Conservation (phyloP, 2,329 filamentous ascomycete species). For the Capronia americana region DNA sequence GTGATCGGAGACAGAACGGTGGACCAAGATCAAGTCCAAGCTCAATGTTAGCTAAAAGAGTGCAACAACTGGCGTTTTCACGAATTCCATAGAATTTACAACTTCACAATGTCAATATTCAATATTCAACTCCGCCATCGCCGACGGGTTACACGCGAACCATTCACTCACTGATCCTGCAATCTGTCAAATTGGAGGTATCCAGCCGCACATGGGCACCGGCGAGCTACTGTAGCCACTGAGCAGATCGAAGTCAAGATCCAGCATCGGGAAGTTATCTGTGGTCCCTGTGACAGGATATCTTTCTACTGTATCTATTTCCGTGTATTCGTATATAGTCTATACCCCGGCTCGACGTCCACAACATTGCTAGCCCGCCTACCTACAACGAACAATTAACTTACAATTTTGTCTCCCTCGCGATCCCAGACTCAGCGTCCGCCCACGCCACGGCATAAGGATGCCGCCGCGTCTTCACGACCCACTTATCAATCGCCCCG, state of each 20-base stretch:
- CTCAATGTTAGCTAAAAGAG: neutral
- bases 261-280: neutral
- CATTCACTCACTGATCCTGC: too few relatives aligned
- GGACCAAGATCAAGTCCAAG: neutral
- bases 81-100: slow-evolving; percentile 18
- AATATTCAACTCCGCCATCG: neutral
- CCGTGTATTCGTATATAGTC: neutral
- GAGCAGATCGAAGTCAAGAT: neutral
- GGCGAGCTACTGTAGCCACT: neutral
- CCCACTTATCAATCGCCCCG: slow-evolving; percentile 58
- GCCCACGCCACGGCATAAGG: slow-evolving; percentile 49
- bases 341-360: neutral
- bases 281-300: neutral
- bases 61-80: neutral
- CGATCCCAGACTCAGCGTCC: slow-evolving; percentile 7
- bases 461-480: slow-evolving; percentile 50
- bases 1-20: neutral
- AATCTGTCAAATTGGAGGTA: too few relatives aligned
- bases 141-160: too few relatives aligned
- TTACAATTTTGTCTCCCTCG: slow-evolving; percentile 26
- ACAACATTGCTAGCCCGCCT: neutral
- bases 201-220: too few relatives aligned
- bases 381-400: neutral
- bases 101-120: slow-evolving; percentile 7
- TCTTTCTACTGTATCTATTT: neutral